Evolutionary conservation across 2,329 filamentous ascomycete genomes (phyloP).

Genomic region (Scedosporium apiospermum): DNA sequence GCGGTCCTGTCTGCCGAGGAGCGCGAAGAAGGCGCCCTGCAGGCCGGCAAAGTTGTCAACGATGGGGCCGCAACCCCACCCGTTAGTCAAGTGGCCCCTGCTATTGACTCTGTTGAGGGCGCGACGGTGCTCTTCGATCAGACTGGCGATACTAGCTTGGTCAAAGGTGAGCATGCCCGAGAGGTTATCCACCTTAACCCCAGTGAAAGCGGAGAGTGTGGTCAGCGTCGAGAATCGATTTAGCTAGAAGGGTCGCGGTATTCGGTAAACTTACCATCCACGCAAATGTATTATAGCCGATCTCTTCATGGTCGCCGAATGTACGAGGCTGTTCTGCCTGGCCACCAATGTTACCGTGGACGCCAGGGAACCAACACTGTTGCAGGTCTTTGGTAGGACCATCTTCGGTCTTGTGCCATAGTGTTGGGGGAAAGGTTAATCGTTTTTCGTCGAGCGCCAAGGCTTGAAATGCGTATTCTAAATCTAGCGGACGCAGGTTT

Average conservation of each 20-base stretch:
- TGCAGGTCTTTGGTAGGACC: constrained; percentile 29
- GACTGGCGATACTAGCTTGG: not conserved
- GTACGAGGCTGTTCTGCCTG: constrained; percentile 23
- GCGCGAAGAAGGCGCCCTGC: not conserved
- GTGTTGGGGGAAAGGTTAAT: constrained; percentile 17
- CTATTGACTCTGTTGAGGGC: not conserved
- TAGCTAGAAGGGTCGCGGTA: not conserved
- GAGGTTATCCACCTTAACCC: constrained; percentile 4
- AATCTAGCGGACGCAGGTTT: constrained; percentile 12
- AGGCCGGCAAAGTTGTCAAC: constrained; percentile 5
- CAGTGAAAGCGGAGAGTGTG: not conserved
- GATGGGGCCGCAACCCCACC: constrained; percentile 7
- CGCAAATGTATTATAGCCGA: constrained; percentile 10
- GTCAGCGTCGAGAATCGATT: not conserved
- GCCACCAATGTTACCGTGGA: constrained; percentile 61
- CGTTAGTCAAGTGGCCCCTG: not conserved
- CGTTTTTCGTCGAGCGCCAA: constrained; percentile 44
- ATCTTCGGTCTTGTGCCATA: constrained; percentile 17
- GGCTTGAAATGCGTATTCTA: constrained; percentile 46
- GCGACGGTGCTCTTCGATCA: constrained; percentile 2
- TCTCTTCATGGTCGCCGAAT: constrained; percentile 5
- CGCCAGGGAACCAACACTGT: constrained; percentile 59
- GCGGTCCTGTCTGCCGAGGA: constrained; percentile 2
- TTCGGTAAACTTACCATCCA: constrained; percentile 11
- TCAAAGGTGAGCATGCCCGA: constrained; percentile 4